These are phyloP conservation scores for Melaleuca quinquenervia DNA, from an alignment of 345 rosid species.

Conservation along the genomic window DNA sequence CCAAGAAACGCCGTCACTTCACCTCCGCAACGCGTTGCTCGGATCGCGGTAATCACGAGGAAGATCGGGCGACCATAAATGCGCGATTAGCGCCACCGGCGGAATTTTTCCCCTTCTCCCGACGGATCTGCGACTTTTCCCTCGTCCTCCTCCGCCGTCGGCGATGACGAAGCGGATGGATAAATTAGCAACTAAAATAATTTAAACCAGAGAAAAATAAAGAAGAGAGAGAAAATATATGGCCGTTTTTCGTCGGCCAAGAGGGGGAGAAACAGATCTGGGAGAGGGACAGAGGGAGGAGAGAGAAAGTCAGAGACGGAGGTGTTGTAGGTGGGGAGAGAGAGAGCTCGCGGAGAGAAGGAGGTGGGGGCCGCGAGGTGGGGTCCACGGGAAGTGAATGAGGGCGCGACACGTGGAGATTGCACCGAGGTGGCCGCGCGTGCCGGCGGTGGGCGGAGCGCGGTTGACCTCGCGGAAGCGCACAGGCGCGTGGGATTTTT, in stretches of 20 bases:
- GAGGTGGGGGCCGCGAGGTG: background rate
- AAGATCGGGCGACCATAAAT: constrained; percentile 42
- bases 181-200: background rate
- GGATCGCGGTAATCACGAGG: constrained; percentile 19
- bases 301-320: background rate
- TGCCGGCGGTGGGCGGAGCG: background rate
- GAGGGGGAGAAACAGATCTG: background rate
- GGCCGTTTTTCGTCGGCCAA: constrained; percentile 18
- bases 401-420: background rate
- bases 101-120: background rate
- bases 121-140: background rate
- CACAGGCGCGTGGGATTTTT: too few relatives aligned
- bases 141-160: background rate
- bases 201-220: background rate
- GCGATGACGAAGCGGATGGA: background rate
- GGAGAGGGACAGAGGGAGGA: background rate
- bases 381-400: constrained; percentile 12
- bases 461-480: background rate
- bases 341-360: too few relatives aligned
- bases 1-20: background rate
- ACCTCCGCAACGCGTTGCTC: background rate
- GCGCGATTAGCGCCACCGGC: constrained; percentile 10
- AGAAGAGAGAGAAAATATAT: background rate
- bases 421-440: background rate
- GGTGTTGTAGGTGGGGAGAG: background rate